Evolutionary conservation across 2,329 filamentous ascomycete species (phyloP).

Genomic region (Ophiosphaerella korrae): DNA sequence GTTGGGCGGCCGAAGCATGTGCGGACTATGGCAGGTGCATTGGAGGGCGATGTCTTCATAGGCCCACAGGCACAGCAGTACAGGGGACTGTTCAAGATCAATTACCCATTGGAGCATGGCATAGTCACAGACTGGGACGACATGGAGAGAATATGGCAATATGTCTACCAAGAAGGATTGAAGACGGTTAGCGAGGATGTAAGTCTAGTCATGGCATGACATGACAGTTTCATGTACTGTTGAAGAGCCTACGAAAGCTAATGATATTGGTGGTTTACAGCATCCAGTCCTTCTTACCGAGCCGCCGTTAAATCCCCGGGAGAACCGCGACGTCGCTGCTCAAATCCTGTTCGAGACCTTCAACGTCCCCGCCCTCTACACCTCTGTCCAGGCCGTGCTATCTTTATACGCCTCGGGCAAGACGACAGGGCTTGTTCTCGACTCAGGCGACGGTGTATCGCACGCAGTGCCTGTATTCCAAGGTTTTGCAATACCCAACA

Average conservation of each 20-base stretch:
- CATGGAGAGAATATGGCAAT: slow-evolving; percentile 99
- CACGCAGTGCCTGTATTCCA: slow-evolving; percentile 98
- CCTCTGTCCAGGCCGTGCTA: slow-evolving; percentile 93
- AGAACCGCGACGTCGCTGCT: slow-evolving; percentile 93
- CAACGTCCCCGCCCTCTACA: slow-evolving; percentile 95
- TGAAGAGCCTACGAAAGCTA: slow-evolving; percentile 11
- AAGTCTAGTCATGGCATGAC: slow-evolving; percentile 32
- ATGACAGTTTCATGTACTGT: slow-evolving; percentile 9
- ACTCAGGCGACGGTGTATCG: slow-evolving; percentile 94
- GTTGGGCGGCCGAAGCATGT: slow-evolving; percentile 95
- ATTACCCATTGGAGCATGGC: slow-evolving; percentile 93
- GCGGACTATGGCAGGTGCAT: slow-evolving; percentile 90
- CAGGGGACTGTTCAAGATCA: slow-evolving; percentile 90
- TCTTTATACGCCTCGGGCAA: slow-evolving; percentile 94
- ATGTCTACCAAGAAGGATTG: slow-evolving; percentile 92
- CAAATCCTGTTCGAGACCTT: slow-evolving; percentile 99
- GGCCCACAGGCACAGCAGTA: slow-evolving; percentile 89
- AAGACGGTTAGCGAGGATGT: slow-evolving; percentile 98
- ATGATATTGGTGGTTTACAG: slow-evolving; percentile 49
- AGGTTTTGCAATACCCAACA: slow-evolving; percentile 94
- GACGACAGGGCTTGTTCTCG: slow-evolving; percentile 93
- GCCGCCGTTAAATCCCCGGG: slow-evolving; percentile 90
- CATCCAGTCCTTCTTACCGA: slow-evolving; percentile 97
- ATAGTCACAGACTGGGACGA: slow-evolving; percentile 99
- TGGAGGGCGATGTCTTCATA: slow-evolving; percentile 97